Percentiles rank a stretch among this genome's conserved stretches.
phyloP scores from a whole-genome alignment of 1,284 basidiomycete genomes.

The Apiotrichum sp. region DNA sequence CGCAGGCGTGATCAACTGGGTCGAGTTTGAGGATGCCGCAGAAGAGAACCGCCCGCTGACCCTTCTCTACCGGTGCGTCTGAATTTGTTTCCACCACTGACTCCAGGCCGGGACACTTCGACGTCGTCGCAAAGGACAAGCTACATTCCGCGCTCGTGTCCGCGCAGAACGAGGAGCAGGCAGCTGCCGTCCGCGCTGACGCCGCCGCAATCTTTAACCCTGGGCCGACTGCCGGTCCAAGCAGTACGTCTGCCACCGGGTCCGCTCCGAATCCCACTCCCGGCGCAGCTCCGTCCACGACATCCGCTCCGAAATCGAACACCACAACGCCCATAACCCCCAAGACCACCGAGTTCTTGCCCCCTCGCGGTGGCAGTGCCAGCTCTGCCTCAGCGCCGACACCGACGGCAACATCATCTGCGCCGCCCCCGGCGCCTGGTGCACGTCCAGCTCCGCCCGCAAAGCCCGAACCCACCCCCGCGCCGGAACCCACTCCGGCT shows the following conservation, averaged over 20 bases:
- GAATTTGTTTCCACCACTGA: not conserved
- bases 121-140: conserved; percentile 53
- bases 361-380: too few relatives aligned
- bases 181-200: not conserved
- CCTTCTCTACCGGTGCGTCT: conserved; percentile 65
- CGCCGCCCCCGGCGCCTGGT: not conserved
- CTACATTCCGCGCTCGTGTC: not conserved
- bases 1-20: conserved; percentile 52
- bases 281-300: too few relatives aligned
- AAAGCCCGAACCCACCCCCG: not conserved
- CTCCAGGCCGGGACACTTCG: conserved; percentile 68
- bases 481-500: not conserved
- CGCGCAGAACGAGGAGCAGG: not conserved
- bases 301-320: too few relatives aligned
- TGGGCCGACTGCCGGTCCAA: not conserved
- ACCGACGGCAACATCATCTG: not conserved
- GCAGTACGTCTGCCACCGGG: too few relatives aligned
- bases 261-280: too few relatives aligned
- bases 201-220: not conserved
- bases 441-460: not conserved
- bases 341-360: too few relatives aligned
- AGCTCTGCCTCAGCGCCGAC: too few relatives aligned
- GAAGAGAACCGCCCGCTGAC: conserved; percentile 48
- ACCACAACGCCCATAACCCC: too few relatives aligned
- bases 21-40: conserved; percentile 52